phyloP scores from a whole-genome alignment of 2,329 filamentous ascomycete species.

The Botryotinia globosa region DNA sequence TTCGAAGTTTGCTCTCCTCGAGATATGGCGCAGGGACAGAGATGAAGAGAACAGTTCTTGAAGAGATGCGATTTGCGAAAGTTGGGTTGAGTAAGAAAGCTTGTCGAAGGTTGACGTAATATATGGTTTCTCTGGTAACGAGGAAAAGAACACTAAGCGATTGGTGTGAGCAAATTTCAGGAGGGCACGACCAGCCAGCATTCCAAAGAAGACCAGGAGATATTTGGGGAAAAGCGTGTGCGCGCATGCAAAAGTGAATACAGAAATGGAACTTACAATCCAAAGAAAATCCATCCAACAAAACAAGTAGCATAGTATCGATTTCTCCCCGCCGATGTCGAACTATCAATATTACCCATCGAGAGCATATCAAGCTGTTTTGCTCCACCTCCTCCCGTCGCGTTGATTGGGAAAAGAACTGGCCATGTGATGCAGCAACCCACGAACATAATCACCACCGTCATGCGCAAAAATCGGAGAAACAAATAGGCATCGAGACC shows the following conservation, averaged over 20 bases:
- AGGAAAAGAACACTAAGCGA: slow-evolving; percentile 67
- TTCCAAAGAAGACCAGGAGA: neutral
- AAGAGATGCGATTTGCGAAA: slow-evolving; percentile 82
- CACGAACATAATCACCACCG: slow-evolving; percentile 74
- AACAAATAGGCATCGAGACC: slow-evolving; percentile 91
- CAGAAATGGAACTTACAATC: slow-evolving; percentile 49
- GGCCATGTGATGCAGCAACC: slow-evolving; percentile 86
- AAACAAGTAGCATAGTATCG: slow-evolving; percentile 78
- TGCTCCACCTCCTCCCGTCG: slow-evolving; percentile 67
- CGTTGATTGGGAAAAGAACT: slow-evolving; percentile 79
- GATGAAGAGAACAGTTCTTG: slow-evolving; percentile 84
- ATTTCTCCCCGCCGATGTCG: slow-evolving; percentile 52
- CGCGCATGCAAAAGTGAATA: neutral
- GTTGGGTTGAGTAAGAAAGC: slow-evolving; percentile 84
- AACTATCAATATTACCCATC: slow-evolving; percentile 69
- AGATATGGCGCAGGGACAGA: slow-evolving; percentile 78
- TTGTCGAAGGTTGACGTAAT: slow-evolving; percentile 88
- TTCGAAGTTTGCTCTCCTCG: slow-evolving; percentile 70
- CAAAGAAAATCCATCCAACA: slow-evolving; percentile 73
- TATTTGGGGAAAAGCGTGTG: too few species aligned
- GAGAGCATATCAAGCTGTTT: slow-evolving; percentile 72
- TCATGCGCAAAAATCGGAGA: slow-evolving; percentile 80
- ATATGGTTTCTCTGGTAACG: slow-evolving; percentile 83
- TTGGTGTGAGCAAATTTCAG: neutral
- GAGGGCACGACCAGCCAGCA: too few species aligned